Conservation (phyloP, 2,329 filamentous ascomycete species). For the Colletotrichum karsti region DNA sequence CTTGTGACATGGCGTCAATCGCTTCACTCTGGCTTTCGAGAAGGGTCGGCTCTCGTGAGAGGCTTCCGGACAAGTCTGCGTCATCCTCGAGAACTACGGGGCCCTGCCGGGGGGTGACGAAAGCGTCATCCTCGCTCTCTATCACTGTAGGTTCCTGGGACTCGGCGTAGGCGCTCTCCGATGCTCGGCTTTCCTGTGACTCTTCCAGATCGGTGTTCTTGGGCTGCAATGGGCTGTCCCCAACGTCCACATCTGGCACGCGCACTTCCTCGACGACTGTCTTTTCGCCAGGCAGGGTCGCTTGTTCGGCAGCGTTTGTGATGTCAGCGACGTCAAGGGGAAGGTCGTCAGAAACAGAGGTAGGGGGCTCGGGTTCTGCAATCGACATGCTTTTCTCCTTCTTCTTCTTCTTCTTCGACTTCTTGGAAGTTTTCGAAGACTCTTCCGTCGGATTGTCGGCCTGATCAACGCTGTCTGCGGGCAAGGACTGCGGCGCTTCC, state of each 20-base stretch:
- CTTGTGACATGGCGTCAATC: slow-evolving; percentile 15
- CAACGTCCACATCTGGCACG: neutral
- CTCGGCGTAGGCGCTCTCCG: neutral
- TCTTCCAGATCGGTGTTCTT: neutral
- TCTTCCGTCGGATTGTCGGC: slow-evolving; percentile 6
- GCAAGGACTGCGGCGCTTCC: neutral
- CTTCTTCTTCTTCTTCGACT: slow-evolving; percentile 30
- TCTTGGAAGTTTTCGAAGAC: slow-evolving; percentile 7
- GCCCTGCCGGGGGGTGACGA: neutral
- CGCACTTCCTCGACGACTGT: neutral
- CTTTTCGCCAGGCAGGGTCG: neutral
- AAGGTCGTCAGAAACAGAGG: neutral
- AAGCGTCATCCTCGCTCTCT: neutral
- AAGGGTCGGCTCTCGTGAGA: slow-evolving; percentile 10
- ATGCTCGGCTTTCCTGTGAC: neutral
- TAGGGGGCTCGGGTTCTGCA: neutral
- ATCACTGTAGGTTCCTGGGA: slow-evolving; percentile 3
- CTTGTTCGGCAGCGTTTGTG: neutral
- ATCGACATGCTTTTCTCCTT: slow-evolving; percentile 31
- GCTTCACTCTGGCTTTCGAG: slow-evolving; percentile 18
- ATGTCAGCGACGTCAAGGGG: neutral
- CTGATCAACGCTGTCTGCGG: slow-evolving; percentile 17
- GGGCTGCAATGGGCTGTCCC: neutral
- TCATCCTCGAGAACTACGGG: neutral
- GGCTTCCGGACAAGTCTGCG: neutral